phyloP scores from a whole-genome alignment of 306 rosid species.

The Vigna unguiculata region DNA sequence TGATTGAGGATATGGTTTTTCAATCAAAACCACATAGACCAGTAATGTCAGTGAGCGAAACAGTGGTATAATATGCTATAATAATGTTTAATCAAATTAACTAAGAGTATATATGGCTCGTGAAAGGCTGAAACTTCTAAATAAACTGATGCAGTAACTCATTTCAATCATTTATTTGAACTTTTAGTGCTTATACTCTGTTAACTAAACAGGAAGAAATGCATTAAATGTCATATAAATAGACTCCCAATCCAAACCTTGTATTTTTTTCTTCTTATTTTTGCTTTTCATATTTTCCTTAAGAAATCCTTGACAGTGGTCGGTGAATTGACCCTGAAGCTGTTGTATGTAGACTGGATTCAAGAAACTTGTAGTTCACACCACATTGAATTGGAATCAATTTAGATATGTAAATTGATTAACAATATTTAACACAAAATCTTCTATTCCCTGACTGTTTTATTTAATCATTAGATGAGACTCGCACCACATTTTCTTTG shows the following conservation, averaged over 20 bases:
- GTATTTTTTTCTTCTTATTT: neutral
- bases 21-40: too few species aligned
- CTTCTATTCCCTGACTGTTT: neutral
- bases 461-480: slow-evolving; percentile 6
- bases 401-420: slow-evolving; percentile 1
- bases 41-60: neutral
- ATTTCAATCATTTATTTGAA: slow-evolving; percentile 5
- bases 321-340: neutral
- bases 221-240: slow-evolving; percentile 3
- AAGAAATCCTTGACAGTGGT: slow-evolving; percentile 4
- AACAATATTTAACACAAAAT: neutral
- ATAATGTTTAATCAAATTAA: neutral
- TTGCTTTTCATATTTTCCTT: neutral
- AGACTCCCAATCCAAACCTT: slow-evolving; percentile 15
- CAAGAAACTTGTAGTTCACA: slow-evolving; percentile 12
- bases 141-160: neutral
- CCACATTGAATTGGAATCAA: neutral
- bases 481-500: neutral
- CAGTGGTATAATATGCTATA: neutral
- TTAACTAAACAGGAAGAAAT: neutral
- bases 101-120: neutral
- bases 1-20: too few species aligned
- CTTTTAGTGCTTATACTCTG: neutral
- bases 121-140: slow-evolving; percentile 4
- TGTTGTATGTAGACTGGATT: slow-evolving; percentile 7